Evolutionary conservation across 352 stramenopile genomes (phyloP), one percentile per base, ranked within the genome.

Genomic region (Blastocystis sp.): DNA sequence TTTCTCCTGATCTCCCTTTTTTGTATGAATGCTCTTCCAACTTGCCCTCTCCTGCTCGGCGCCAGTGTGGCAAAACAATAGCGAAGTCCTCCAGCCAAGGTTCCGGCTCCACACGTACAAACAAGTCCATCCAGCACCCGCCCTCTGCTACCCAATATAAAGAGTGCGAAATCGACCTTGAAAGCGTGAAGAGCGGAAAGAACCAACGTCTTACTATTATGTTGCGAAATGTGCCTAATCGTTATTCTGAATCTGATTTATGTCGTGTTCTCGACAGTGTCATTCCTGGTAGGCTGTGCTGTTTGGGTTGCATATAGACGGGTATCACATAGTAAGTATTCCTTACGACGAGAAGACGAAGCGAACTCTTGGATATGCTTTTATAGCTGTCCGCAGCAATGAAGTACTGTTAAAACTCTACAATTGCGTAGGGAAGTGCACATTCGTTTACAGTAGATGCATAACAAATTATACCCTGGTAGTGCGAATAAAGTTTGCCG

Each of bases 401-500:
- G 41, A 29, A 50, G 15, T 18, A 53, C 41, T 75, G 50, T 37
- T 75, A 7, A 34, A 5, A 23, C 41, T 75, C 41, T 75, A 75
- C 23, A 23, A 20, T 8, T 41, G 50, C 26, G 63, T 75, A 75
- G 23, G 13, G 11, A 43, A 75, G 15, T 23, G 4, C 4, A 9
- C 4, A 9, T 20, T 9, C 9, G 6, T 6, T 37, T 34, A 41
- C 8, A 15, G 18, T 39, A 75, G 63, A 75, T 75, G 63, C 63
- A 75, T 37, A 41, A 75, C 50, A 37, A 43, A 41, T 75, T 53
- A 20, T 75, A 41, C 29, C 63, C 63, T 9, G 26, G 18, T 43
- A 75, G 63, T 75, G 50, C 41, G 20, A 75, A 75, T 45, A 75
- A 75, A 43, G 41, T 75, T n/a, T 75, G 63, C 50, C 63, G 63